Percentiles rank a stretch among this genome's conserved stretches.
Evolutionary conservation across 2,329 filamentous ascomycete species (phyloP).

Genomic region (Colletotrichum simmondsii): DNA sequence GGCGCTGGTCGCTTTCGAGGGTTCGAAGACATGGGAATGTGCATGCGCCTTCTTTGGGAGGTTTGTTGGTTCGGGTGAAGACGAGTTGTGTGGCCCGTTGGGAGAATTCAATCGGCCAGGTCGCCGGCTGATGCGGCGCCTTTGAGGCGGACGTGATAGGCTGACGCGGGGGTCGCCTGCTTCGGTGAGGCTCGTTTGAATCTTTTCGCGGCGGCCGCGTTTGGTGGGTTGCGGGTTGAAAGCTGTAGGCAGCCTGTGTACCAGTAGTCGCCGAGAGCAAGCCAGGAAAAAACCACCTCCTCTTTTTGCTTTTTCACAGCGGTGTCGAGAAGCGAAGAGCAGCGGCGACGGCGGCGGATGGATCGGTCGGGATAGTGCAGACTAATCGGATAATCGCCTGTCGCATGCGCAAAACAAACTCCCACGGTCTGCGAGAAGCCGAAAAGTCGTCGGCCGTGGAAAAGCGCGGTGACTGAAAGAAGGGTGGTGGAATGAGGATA

Average conservation of each 20-base stretch:
- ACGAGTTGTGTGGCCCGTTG: constrained; percentile 8
- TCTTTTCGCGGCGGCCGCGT: not conserved
- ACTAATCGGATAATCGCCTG: not conserved
- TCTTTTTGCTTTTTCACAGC: not conserved
- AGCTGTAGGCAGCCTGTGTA: constrained; percentile 21
- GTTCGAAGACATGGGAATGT: constrained; percentile 59
- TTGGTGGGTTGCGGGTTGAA: not conserved
- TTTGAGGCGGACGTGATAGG: constrained; percentile 1
- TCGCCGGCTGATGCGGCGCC: constrained; percentile 21
- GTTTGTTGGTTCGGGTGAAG: not conserved
- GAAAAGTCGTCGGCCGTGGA: constrained; percentile 1
- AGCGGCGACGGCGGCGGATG: not conserved
- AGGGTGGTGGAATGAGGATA: constrained; percentile 2
- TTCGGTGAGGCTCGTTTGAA: constrained; percentile 21
- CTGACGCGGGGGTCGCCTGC: constrained; percentile 11
- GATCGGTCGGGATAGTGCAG: constrained; percentile 11
- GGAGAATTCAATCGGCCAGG: not conserved
- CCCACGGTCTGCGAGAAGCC: not conserved
- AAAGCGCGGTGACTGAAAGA: constrained; percentile 13
- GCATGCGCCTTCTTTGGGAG: constrained; percentile 15
- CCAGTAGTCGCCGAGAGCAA: constrained; percentile 13
- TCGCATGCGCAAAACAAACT: constrained; percentile 2
- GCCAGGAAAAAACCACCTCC: not conserved
- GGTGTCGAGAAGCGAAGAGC: not conserved
- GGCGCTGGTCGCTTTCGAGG: constrained; percentile 80